Evolutionary conservation across 495 filamentous ascomycete genomes (phyloP).

Genomic region (Talaromyces trachyspermus): DNA sequence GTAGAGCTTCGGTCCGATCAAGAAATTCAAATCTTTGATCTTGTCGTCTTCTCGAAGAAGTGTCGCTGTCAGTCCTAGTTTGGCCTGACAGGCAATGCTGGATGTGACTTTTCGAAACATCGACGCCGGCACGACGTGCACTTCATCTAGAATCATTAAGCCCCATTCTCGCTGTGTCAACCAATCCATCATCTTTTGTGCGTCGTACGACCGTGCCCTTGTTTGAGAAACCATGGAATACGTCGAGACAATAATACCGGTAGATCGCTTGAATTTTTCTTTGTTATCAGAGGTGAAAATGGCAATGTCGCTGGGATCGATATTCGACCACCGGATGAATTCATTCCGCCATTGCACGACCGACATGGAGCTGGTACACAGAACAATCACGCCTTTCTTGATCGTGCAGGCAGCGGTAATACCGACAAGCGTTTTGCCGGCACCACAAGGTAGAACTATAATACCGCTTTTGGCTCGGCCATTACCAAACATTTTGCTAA

Average conservation of each 20-base stretch:
- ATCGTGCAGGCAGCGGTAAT: constrained; percentile 97
- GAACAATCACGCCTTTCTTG: constrained; percentile 89
- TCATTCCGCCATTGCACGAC: constrained; percentile 95
- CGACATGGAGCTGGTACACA: constrained; percentile 96
- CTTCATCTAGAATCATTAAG: constrained; percentile 94
- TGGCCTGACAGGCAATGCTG: constrained; percentile 85
- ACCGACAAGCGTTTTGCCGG: constrained; percentile 93
- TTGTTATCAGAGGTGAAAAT: constrained; percentile 95
- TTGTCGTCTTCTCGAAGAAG: constrained; percentile 96
- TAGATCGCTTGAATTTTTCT: constrained; percentile 77
- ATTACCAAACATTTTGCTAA: constrained; percentile 99
- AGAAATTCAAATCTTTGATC: constrained; percentile 92
- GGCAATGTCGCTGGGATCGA: constrained; percentile 85
- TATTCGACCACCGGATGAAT: constrained; percentile 97
- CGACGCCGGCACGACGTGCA: constrained; percentile 93
- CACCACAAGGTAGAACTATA: constrained; percentile 94
- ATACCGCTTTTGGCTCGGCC: constrained; percentile 94
- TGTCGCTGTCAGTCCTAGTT: constrained; percentile 94
- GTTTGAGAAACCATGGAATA: constrained; percentile 97
- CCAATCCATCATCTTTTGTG: constrained; percentile 97
- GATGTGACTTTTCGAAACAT: constrained; percentile 94
- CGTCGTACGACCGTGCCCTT: constrained; percentile 77
- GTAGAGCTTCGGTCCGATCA: constrained; percentile 96
- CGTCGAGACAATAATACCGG: constrained; percentile 93
- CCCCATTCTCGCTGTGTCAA: constrained; percentile 91